A percentile compares a stretch with the other conserved stretches of the same genome.
Evolutionary conservation across 1,284 basidiomycete species (phyloP).

Genomic region (Microbotryum silenes-acaulis): DNA sequence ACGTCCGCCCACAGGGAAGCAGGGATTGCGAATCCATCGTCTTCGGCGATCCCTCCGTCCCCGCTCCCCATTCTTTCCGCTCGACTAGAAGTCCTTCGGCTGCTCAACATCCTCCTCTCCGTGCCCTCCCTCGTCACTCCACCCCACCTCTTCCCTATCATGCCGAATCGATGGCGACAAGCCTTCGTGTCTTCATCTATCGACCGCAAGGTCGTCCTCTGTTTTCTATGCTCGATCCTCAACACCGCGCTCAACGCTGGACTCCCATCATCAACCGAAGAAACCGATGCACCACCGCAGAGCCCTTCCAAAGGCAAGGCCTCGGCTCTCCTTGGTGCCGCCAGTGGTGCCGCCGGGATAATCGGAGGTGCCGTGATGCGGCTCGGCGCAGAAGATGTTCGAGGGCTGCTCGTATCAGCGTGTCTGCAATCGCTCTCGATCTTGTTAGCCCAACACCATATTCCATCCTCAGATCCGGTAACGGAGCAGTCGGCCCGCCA

Average conservation of each 20-base stretch:
- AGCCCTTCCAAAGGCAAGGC: not conserved
- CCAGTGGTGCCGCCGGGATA: constrained; percentile 2
- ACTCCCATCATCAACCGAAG: constrained; percentile 36
- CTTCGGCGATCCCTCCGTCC: not conserved
- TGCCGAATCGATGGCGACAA: constrained; percentile 66
- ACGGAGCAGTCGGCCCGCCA: constrained; percentile 36
- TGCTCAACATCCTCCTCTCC: constrained; percentile 74
- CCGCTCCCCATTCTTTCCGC: constrained; percentile 3
- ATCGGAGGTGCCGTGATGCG: not conserved
- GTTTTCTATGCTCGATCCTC: constrained; percentile 78
- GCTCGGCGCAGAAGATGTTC: constrained; percentile 5
- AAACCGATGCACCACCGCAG: not conserved
- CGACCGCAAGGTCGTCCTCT: constrained; percentile 46
- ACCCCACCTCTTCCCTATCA: constrained; percentile 67
- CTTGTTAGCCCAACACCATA: constrained; percentile 21
- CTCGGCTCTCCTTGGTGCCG: not conserved
- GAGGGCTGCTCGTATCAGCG: not conserved
- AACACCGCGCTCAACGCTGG: constrained; percentile 68
- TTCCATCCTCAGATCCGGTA: constrained; percentile 38
- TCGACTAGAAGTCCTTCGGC: constrained; percentile 36
- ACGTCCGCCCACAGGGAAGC: constrained; percentile 18
- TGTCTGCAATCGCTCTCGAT: constrained; percentile 19
- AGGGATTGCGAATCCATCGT: constrained; percentile 16
- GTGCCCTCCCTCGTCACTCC: constrained; percentile 58
- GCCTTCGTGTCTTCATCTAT: constrained; percentile 40